These are phyloP conservation scores for Aspergillus pseudoglaucus DNA, from an alignment of 2,329 filamentous ascomycete species.

Conservation along the genomic window DNA sequence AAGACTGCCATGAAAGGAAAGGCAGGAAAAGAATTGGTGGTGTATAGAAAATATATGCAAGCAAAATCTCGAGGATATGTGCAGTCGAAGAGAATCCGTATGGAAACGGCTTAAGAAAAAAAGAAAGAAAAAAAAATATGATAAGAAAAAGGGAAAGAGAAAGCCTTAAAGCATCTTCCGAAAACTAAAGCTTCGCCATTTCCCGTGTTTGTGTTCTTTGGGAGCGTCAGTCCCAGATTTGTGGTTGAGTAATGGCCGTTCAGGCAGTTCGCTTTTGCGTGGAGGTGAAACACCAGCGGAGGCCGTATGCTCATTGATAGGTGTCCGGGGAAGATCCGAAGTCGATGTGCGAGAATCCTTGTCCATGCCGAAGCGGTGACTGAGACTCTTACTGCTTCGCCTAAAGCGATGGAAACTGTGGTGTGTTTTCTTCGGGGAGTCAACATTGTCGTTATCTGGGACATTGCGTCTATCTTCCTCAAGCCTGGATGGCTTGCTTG, in stretches of 20 bases:
- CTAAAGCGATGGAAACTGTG: slow-evolving; percentile 59
- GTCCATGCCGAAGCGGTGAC: slow-evolving; percentile 56
- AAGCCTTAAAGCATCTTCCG: slow-evolving; percentile 41
- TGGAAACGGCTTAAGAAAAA: neutral
- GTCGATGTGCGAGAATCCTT: slow-evolving; percentile 29
- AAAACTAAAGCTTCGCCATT: slow-evolving; percentile 39
- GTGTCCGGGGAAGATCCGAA: slow-evolving; percentile 17
- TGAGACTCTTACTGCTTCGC: slow-evolving; percentile 70
- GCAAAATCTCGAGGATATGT: slow-evolving; percentile 19
- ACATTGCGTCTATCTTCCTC: slow-evolving; percentile 43
- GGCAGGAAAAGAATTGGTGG: slow-evolving; percentile 16
- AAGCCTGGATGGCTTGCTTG: slow-evolving; percentile 57
- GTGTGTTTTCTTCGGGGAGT: slow-evolving; percentile 37
- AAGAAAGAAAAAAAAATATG: neutral
- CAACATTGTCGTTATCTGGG: slow-evolving; percentile 27
- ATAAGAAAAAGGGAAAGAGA: slow-evolving; percentile 7
- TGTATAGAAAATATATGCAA: slow-evolving; percentile 25
- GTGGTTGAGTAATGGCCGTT: slow-evolving; percentile 2
- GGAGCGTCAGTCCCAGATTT: slow-evolving; percentile 13
- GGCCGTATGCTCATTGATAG: slow-evolving; percentile 14
- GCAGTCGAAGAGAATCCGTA: slow-evolving; percentile 8
- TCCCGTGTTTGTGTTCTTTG: slow-evolving; percentile 18
- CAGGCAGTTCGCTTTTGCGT: slow-evolving; percentile 11
- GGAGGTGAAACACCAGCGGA: slow-evolving; percentile 6
- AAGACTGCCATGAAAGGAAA: slow-evolving; percentile 8